Conservation (phyloP, 2,329 filamentous ascomycete genomes). For the Fusarium sp. region DNA sequence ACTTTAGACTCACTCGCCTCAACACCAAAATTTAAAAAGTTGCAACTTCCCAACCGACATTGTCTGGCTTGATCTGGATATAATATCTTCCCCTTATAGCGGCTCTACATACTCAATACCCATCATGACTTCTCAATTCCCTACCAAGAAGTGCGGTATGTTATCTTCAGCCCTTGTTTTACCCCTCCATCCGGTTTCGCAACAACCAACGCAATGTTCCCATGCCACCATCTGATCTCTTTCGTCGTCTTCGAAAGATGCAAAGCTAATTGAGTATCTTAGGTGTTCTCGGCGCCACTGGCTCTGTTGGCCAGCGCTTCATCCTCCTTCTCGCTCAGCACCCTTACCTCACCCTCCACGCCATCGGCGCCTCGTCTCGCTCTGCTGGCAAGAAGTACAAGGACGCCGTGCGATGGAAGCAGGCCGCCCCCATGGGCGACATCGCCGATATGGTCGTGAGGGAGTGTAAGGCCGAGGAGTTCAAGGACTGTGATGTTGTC, state of each 20-base stretch:
- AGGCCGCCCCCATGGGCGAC: constrained; percentile 83
- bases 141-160: constrained; percentile 70
- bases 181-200: constrained; percentile 21
- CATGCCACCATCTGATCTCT: background rate
- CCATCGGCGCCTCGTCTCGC: constrained; percentile 87
- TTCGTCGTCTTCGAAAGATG: background rate
- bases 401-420: constrained; percentile 96
- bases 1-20: constrained; percentile 37
- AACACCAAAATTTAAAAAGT: constrained; percentile 37
- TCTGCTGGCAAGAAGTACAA: constrained; percentile 95
- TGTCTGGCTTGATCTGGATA: background rate
- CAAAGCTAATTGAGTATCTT: constrained; percentile 23
- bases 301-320: constrained; percentile 94
- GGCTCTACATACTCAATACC: background rate
- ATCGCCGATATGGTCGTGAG: constrained; percentile 86
- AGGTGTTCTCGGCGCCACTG: constrained; percentile 90
- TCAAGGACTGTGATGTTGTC: constrained; percentile 89
- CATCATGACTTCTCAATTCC: constrained; percentile 58
- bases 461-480: constrained; percentile 84
- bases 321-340: constrained; percentile 91
- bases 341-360: constrained; percentile 86
- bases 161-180: constrained; percentile 26
- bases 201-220: constrained; percentile 10
- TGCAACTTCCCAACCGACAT: constrained; percentile 4
- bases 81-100: background rate